These are phyloP conservation scores for Claviceps africana DNA, from an alignment of 2,329 filamentous ascomycete genomes.

Conservation along the genomic window DNA sequence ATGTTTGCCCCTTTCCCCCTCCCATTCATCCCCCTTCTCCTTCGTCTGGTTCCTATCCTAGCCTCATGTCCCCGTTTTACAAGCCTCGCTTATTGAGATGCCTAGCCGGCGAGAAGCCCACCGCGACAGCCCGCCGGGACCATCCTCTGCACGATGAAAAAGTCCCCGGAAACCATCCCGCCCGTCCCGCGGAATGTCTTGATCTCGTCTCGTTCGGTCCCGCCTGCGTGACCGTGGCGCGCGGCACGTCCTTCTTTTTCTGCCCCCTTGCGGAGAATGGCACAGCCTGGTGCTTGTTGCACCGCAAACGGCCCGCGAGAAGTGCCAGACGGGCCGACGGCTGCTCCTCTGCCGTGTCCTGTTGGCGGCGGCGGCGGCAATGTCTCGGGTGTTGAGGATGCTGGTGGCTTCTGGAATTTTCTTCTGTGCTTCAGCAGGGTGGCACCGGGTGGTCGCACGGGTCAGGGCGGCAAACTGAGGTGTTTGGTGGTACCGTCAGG, in stretches of 20 bases:
- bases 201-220: not conserved
- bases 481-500: not conserved
- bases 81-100: not conserved
- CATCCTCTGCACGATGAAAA: no score
- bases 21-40: no score
- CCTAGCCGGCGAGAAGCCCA: no score
- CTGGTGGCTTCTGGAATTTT: slow-evolving; percentile 2
- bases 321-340: no score
- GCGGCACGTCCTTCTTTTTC: not conserved
- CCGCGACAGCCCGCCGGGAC: no score
- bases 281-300: not conserved
- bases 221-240: not conserved
- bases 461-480: not conserved
- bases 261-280: not conserved
- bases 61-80: no score
- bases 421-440: slow-evolving; percentile 1
- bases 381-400: not conserved
- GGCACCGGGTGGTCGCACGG: not conserved
- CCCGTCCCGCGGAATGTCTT: not conserved
- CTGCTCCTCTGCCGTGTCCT: not conserved
- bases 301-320: not conserved
- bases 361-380: not conserved
- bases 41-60: no score
- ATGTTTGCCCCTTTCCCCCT: not conserved
- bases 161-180: no score